Percentiles rank a stretch among this genome's conserved stretches.
These are phyloP conservation scores for Exophiala calicioides DNA, from an alignment of 2,329 filamentous ascomycete species.

Conservation along the genomic window DNA sequence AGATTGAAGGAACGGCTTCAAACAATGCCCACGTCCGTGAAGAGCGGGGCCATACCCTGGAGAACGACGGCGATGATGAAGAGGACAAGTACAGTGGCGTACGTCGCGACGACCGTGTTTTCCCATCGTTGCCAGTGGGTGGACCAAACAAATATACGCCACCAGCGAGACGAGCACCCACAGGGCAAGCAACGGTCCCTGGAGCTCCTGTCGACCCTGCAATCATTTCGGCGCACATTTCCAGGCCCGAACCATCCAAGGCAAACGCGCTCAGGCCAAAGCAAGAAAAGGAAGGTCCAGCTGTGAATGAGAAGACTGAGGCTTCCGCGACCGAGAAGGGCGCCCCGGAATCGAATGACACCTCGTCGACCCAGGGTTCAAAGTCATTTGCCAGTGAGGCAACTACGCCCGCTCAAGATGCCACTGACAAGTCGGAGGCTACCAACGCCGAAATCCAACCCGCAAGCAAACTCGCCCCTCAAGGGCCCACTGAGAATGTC, in stretches of 20 bases:
- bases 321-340: conserved; percentile 8
- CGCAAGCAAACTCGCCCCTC: conserved; percentile 42
- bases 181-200: conserved; percentile 69
- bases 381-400: conserved; percentile 1
- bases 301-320: conserved; percentile 2
- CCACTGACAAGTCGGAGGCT: conserved; percentile 49
- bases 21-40: conserved; percentile 84
- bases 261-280: conserved; percentile 30
- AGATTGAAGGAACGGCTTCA: conserved; percentile 77
- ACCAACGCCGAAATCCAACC: conserved; percentile 24
- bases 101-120: conserved; percentile 62
- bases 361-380: background rate
- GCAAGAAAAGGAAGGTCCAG: conserved; percentile 40
- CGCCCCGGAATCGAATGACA: conserved; percentile 5
- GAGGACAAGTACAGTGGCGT: conserved; percentile 98
- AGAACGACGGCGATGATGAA: conserved; percentile 73
- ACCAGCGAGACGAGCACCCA: conserved; percentile 79
- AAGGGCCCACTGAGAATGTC: conserved; percentile 61
- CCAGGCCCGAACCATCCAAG: conserved; percentile 47
- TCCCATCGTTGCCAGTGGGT: conserved; percentile 64
- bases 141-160: conserved; percentile 80
- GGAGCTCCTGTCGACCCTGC: conserved; percentile 82
- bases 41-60: conserved; percentile 71
- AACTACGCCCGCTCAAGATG: conserved; percentile 27
- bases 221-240: conserved; percentile 83